Evolutionary conservation across 2,329 filamentous ascomycete genomes (phyloP).

Genomic region (Pyricularia pennisetigena): DNA sequence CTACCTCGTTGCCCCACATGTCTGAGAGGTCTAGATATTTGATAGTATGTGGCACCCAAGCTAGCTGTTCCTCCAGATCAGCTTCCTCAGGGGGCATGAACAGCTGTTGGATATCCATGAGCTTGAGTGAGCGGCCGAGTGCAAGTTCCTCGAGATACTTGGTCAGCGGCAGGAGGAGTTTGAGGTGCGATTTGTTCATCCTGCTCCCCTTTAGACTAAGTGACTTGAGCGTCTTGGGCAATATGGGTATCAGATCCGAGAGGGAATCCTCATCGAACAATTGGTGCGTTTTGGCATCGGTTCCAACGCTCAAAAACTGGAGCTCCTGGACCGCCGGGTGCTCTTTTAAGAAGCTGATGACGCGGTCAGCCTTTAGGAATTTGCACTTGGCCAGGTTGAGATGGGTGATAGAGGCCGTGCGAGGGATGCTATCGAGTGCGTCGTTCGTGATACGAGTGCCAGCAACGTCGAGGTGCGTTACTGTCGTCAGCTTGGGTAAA

Average conservation of each 20-base stretch:
- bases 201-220: slow-evolving; percentile 68
- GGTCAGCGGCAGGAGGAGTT: slow-evolving; percentile 52
- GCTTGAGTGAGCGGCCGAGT: slow-evolving; percentile 56
- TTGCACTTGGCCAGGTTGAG: slow-evolving; percentile 71
- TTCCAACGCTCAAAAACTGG: slow-evolving; percentile 63
- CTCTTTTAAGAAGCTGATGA: slow-evolving; percentile 60
- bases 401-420: slow-evolving; percentile 64
- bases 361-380: slow-evolving; percentile 51
- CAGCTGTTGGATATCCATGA: slow-evolving; percentile 56
- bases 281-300: slow-evolving; percentile 63
- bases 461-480: slow-evolving; percentile 73
- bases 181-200: slow-evolving; percentile 55
- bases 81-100: slow-evolving; percentile 31
- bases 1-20: slow-evolving; percentile 51
- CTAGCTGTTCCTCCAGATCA: slow-evolving; percentile 19
- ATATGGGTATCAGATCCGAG: slow-evolving; percentile 50
- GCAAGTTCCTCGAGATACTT: slow-evolving; percentile 70
- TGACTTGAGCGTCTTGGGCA: slow-evolving; percentile 60
- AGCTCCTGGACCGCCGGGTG: slow-evolving; percentile 61
- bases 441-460: slow-evolving; percentile 66
- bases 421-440: slow-evolving; percentile 60
- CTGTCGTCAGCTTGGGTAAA: slow-evolving; percentile 55
- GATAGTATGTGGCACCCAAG: slow-evolving; percentile 49
- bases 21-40: slow-evolving; percentile 72
- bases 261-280: slow-evolving; percentile 59